Evolutionary conservation across 2,329 filamentous ascomycete species (phyloP), one percentile per base, ranked within the genome.

Genomic region (Colletotrichum aenigma): DNA sequence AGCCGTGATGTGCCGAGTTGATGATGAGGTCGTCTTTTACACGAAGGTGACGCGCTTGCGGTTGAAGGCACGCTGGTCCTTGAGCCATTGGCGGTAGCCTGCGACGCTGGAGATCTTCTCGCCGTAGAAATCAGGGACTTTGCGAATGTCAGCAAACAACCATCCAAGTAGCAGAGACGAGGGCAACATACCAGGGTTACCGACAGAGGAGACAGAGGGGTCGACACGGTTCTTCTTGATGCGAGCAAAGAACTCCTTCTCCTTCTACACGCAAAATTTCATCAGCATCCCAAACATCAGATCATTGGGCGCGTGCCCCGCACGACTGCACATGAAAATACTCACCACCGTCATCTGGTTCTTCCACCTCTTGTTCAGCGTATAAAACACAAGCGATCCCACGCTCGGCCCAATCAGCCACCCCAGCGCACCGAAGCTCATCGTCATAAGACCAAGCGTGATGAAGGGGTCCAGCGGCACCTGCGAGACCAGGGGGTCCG

Each of bases 41-140:
- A 93, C 85, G 84, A 93, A 92, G 81, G 87, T 91, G 79, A 88
- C 91, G 84, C 92, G 93, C 91, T 97, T 98, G 89, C 96, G 96
- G 88, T 98, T 98, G 87, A 98, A 99, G 12, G 96, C 96, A 77
- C 96, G 91, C 89, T 98, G 97, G 83, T 99, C 97, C 89, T 98
- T 98, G 81, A 99, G 87, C 97, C 97, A 99, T 84, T 95, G 93
- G 81, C 97, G 90, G 85, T 98, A 99, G 62, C 95, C 96, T 70
- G 93, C 90, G 26, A 98, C 95, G 81, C 96, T 98, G 67, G 94
- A 95, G 81, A 99, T 98, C 90, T 98, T 98, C 88, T 99, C 97
- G 81, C 97, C 97, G 82, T 99, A 99, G 86, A 98, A 99, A 84
- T 99, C 97, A 58, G 96, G 96, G 1, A 98, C 95, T 90, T 7